phyloP scores from a whole-genome alignment of 257 asterid genomes.

The Haberlea rhodopensis region DNA sequence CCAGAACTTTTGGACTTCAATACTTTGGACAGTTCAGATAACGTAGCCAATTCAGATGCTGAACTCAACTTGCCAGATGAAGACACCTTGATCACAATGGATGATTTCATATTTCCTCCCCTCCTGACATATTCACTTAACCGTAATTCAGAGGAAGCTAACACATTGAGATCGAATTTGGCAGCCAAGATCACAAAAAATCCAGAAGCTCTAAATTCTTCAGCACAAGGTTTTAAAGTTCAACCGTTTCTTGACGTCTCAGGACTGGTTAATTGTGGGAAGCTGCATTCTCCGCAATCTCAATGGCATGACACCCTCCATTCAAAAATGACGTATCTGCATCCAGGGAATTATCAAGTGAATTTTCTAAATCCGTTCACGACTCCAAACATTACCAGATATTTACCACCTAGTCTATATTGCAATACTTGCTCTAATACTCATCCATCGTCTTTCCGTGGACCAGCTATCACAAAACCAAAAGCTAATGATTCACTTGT shows the following conservation, averaged over 20 bases:
- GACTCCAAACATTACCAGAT: slow-evolving; percentile 18
- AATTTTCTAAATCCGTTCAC: slow-evolving; percentile 17
- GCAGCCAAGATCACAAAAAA: slow-evolving; percentile 18
- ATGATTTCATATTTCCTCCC: slow-evolving; percentile 28
- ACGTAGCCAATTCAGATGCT: background rate
- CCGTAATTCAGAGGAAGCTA: slow-evolving; percentile 9
- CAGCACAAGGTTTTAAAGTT: background rate
- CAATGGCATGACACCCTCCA: slow-evolving; percentile 10
- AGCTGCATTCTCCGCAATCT: slow-evolving; percentile 23
- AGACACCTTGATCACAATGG: slow-evolving; percentile 34
- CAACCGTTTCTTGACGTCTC: slow-evolving; percentile 18
- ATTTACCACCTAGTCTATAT: slow-evolving; percentile 27
- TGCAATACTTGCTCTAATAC: slow-evolving; percentile 24
- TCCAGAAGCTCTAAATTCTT: slow-evolving; percentile 15
- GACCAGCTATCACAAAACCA: slow-evolving; percentile 15
- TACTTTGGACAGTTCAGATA: background rate
- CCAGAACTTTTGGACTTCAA: slow-evolving; percentile 19
- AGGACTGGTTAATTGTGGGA: slow-evolving; percentile 12
- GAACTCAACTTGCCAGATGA: slow-evolving; percentile 45
- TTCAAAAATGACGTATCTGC: slow-evolving; percentile 14
- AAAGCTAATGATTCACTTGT: slow-evolving; percentile 14
- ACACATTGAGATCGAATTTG: slow-evolving; percentile 20
- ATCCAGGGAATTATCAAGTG: slow-evolving; percentile 22
- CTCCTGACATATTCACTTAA: slow-evolving; percentile 16
- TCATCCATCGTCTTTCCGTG: slow-evolving; percentile 18